Evolutionary conservation across 768 basidiomycete genomes (phyloP), one percentile per base, ranked within the genome.

Genomic region (Phylloporus arenicola): DNA sequence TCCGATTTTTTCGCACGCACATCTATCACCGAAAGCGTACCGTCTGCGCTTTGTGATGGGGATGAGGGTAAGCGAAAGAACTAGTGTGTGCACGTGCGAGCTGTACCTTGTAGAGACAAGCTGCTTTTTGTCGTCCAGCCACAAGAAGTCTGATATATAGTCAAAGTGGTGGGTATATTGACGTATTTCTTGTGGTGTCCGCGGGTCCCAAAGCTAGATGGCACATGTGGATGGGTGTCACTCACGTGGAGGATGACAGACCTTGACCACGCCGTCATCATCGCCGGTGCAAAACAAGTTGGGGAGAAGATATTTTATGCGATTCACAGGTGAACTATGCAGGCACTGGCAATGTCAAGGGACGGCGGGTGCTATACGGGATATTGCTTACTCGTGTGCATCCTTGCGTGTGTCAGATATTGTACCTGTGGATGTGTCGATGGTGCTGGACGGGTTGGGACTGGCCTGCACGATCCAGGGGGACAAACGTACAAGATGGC

Each of bases 261-360:
- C 92, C 78, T 95, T 95, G 66, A 97, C 83, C 20, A 92, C 82
- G 30, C 94, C 94, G 47, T 94, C 92, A 63, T 97, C 94, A 64
- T 96, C 94, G 16, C 94, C 94, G 7, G 89, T 92, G 17, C 82
- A 81, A 14, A 95, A 65, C 49, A 92, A 68, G 66, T 87, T 80
- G 5, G 85, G 80, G 57, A 80, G 77, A 38, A 91, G 68, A 56
- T 75, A 74, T 57, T 83, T 84, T 31, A 96, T 79, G 52, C 93
- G 88, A 64, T 95, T 96, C 54, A 97, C 86, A 9, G 93, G 80
- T 22, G 82, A 79, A 48, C 90, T 93, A 65, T 49, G 54, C 60
- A 51, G 47, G 63, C 59, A 62, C 65, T 75, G 58, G 56, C 59
- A 51, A 58, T 50, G 63, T 73, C 66, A 72, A 56, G 55, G 53